Percentiles rank a stretch among this genome's conserved stretches.
Conservation (phyloP, 371 early-diverging fungal species). For the Rhizopus sp. region DNA sequence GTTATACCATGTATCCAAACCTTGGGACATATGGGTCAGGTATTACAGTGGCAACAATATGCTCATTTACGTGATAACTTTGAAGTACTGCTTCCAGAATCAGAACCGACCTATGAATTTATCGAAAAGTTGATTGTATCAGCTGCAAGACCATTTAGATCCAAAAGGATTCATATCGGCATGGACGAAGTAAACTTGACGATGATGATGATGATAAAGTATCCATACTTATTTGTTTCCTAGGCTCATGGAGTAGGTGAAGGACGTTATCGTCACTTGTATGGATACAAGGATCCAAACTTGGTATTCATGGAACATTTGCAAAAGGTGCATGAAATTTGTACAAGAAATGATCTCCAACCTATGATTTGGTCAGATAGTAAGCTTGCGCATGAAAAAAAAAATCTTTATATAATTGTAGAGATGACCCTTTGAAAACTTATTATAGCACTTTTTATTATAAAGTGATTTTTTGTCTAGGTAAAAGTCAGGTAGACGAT, state of each 20-base stretch:
- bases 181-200: conserved; percentile 71
- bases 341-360: conserved; percentile 57
- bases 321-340: conserved; percentile 71
- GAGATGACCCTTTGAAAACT: neutral
- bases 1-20: conserved; percentile 91
- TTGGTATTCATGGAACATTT: conserved; percentile 80
- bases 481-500: conserved; percentile 17
- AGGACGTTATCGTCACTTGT: conserved; percentile 76
- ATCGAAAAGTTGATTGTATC: conserved; percentile 74
- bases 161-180: conserved; percentile 82
- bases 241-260: conserved; percentile 84
- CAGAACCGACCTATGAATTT: conserved; percentile 78
- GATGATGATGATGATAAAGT: neutral
- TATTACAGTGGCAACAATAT: conserved; percentile 87
- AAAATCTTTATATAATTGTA: neutral
- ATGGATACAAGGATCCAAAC: conserved; percentile 72
- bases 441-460: neutral
- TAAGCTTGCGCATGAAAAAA: conserved; percentile 30
- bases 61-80: conserved; percentile 75
- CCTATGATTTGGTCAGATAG: conserved; percentile 92
- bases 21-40: conserved; percentile 86
- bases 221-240: neutral
- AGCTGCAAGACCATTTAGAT: conserved; percentile 68
- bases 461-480: conserved; percentile 66
- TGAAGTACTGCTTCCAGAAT: conserved; percentile 73